These are phyloP conservation scores for Populus alba DNA, from an alignment of 345 rosid species.

Conservation along the genomic window DNA sequence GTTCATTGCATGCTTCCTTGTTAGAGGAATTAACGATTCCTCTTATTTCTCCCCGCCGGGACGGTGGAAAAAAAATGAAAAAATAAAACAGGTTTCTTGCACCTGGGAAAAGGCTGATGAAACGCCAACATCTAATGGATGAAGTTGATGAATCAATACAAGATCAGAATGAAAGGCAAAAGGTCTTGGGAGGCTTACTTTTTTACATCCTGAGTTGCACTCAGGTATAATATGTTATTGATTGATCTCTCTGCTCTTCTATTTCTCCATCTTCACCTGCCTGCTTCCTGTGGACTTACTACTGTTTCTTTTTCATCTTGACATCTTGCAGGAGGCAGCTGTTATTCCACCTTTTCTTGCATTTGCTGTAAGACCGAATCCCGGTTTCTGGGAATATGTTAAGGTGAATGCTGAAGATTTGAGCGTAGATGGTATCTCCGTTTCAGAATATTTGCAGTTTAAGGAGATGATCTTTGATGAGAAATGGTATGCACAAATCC, in stretches of 20 bases:
- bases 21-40: background rate
- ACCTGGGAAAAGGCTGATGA: constrained; percentile 65
- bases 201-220: constrained; percentile 73
- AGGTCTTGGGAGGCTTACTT: constrained; percentile 68
- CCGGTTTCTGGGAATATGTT: constrained; percentile 88
- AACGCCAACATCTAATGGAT: constrained; percentile 54
- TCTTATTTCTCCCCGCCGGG: background rate
- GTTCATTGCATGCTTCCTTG: background rate
- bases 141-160: constrained; percentile 62
- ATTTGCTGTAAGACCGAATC: constrained; percentile 76
- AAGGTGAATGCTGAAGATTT: constrained; percentile 64
- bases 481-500: constrained; percentile 46
- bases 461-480: constrained; percentile 76
- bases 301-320: background rate
- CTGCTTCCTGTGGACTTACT: background rate
- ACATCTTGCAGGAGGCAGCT: constrained; percentile 67
- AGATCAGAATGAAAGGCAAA: constrained; percentile 52
- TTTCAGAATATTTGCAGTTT: constrained; percentile 64
- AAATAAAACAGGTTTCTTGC: constrained; percentile 44
- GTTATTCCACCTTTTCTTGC: constrained; percentile 81
- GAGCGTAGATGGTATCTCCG: constrained; percentile 51
- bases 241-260: background rate
- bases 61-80: background rate
- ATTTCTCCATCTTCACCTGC: background rate
- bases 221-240: constrained; percentile 32